Evolutionary conservation across 2,329 filamentous ascomycete species (phyloP), one percentile per base, ranked within the genome.

Genomic region (Rutstroemia sp.): DNA sequence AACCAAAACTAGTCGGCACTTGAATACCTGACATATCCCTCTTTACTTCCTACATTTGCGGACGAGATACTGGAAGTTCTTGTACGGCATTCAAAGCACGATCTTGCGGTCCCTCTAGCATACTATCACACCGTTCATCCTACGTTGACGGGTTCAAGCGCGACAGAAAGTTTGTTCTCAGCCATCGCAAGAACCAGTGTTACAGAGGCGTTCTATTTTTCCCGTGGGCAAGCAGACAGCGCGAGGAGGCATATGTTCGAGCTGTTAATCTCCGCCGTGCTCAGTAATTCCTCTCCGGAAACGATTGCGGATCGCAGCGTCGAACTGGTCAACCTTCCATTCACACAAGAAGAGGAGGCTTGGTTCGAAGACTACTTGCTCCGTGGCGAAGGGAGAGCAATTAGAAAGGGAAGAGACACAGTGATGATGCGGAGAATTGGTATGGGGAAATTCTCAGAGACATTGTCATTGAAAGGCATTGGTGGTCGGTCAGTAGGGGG

Each of bases 101-200:
- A 89, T 67, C 80, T 82, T 64, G 78, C 74, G 25, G 76, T 92
- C 2, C 80, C 88, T 0, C 77, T 94, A 27, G 86, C 88, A 10
- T 95, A 94, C 72, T 94, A 88, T 72, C 79, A 91, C 62, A 82
- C 86, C 12, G 84, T 87, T 1, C 84, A 84, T 61, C 89, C 90
- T 2, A 81, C 86, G 19, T 75, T 95, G n/a, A 81, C 81, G 62
- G 81, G 78, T 0, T 74, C 79, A 1, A 74, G 77, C 27, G 82
- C 87, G 0, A 76, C 89, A 9, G 77, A 81, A 58, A 76, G 84
- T 7, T 82, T 92, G 36, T 91, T 90, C 63, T 78, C 80, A 44
- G 84, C 87, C 7, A 76, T 94, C 48, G 80, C 84, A 1, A 75
- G 75, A 38, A 82, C 84, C 7, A 88, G 80, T 64, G 76, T 92